Base-by-base conservation (phyloP, 2,329 filamentous ascomycete genomes). In the Cordyceps militaris region DNA sequence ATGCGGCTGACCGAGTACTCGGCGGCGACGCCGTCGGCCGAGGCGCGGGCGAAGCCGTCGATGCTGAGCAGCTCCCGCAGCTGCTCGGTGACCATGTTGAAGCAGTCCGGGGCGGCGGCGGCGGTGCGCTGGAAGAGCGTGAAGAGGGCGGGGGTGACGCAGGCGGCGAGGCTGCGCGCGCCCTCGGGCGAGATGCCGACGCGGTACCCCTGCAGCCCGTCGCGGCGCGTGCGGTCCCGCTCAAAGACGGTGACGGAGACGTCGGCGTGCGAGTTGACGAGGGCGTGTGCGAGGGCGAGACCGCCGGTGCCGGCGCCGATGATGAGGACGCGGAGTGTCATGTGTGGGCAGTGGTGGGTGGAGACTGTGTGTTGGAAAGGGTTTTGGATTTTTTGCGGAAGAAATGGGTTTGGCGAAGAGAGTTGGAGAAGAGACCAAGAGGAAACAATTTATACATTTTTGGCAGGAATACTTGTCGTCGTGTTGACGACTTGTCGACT, bases 151-250 rank as follows among this genome's bases (percentile, higher is more conserved):
- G 40, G 7, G 1, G 62, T 59, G 1, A 62, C 36, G 34, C 62
- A 50, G 26, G 56, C 55, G 21, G 58, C 55, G 21, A 64, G 56
- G 26, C 58, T 61, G 19, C 60, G 58, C 4, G 61, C 57, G 13
- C 61, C 61, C n/a, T 64, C 62, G 10, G 62, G 62, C 2, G 61
- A 61, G 13, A 64, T 64, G 23, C 61, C 59, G n/a, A 64, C 60
- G 24, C 62, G 60, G 38, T 64, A 64, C n/a, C 62, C 62, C 14
- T 61, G 59, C n/a, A 61, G 57, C 16, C 62, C 61, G 47, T 61
- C 62, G 26, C 42, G 26, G 24, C 61, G 55, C 2, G 59, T 63
- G 19, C 58, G 43, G 43, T 63, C 60, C n/a, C 62, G 61, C 55
- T 64, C 62, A 30, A 61, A 64, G 36, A 64, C 51, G 19, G 58